Conservation (phyloP, 2,329 filamentous ascomycete genomes). For the Chrysoporthe deuterocubensis region DNA sequence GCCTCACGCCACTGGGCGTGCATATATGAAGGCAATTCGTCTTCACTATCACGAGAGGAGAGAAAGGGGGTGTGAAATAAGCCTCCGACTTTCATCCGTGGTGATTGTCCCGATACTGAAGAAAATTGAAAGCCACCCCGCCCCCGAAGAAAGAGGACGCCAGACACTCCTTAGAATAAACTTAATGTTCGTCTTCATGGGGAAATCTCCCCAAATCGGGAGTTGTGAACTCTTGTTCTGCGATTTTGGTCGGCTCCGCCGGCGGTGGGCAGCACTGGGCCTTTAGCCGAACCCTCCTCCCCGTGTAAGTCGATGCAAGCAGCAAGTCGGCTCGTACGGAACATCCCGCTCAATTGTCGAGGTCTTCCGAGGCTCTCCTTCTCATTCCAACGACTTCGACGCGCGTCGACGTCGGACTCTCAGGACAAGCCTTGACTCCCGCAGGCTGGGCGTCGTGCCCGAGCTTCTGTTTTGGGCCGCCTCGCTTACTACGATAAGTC, state of each 20-base stretch:
- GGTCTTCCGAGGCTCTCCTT: neutral
- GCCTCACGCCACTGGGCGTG: neutral
- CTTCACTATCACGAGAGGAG: neutral
- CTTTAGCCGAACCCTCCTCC: no score
- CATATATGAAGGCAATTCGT: neutral
- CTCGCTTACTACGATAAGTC: constrained; percentile 1
- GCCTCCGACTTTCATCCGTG: neutral
- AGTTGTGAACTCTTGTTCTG: no score
- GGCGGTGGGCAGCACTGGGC: no score
- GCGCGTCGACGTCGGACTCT: neutral
- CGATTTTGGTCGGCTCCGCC: no score
- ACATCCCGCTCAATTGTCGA: neutral
- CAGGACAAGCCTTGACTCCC: neutral
- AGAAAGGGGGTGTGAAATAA: neutral
- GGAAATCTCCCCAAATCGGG: neutral
- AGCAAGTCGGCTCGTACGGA: no score
- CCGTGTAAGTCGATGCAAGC: no score
- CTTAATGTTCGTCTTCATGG: neutral
- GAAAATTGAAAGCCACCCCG: neutral
- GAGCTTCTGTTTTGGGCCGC: constrained; percentile 17
- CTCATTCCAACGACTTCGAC: constrained; percentile 1
- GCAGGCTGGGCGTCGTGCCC: constrained; percentile 7
- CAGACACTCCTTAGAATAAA: neutral
- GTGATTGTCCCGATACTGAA: neutral
- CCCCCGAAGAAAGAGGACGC: neutral